These are phyloP conservation scores for Neospermospora avenae DNA, from an alignment of 2,329 filamentous ascomycete genomes.

Conservation along the genomic window DNA sequence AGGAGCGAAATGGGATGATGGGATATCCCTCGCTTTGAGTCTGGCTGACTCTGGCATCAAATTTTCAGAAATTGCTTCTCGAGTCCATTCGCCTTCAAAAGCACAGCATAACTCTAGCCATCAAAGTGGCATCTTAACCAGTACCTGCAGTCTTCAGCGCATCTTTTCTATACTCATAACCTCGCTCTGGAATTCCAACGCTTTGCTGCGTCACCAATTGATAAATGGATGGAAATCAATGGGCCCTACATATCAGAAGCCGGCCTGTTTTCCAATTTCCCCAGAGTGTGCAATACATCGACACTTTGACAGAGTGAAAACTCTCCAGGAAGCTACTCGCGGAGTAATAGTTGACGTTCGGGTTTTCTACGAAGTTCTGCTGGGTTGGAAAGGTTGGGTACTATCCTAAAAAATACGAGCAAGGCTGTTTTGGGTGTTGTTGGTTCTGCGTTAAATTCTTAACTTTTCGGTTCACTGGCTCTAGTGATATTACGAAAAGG, in stretches of 20 bases:
- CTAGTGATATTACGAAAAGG: slow-evolving; percentile 30
- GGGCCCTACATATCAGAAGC: slow-evolving; percentile 42
- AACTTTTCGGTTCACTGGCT: slow-evolving; percentile 30
- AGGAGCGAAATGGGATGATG: no score
- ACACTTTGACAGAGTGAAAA: slow-evolving; percentile 28
- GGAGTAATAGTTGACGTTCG: slow-evolving; percentile 37
- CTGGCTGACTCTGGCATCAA: no score
- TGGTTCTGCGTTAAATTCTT: slow-evolving; percentile 35
- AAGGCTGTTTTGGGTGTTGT: slow-evolving; percentile 30
- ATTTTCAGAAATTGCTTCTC: not conserved
- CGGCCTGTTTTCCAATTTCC: slow-evolving; percentile 39
- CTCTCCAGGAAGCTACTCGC: slow-evolving; percentile 10
- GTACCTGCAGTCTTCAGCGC: slow-evolving; percentile 22
- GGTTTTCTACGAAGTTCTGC: slow-evolving; percentile 36
- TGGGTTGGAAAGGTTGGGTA: slow-evolving; percentile 6
- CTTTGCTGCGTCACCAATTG: slow-evolving; percentile 38
- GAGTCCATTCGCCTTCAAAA: slow-evolving; percentile 22
- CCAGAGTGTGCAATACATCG: slow-evolving; percentile 38
- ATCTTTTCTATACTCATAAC: slow-evolving; percentile 22
- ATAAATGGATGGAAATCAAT: slow-evolving; percentile 43
- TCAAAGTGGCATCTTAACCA: slow-evolving; percentile 34
- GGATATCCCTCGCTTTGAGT: no score
- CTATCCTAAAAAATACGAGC: slow-evolving; percentile 16
- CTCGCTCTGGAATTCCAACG: slow-evolving; percentile 33
- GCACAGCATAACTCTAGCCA: slow-evolving; percentile 34